A percentile compares a stretch with the other conserved stretches of the same genome.
phyloP scores from a whole-genome alignment of 2,329 filamentous ascomycete species.

The Talaromyces sp. region DNA sequence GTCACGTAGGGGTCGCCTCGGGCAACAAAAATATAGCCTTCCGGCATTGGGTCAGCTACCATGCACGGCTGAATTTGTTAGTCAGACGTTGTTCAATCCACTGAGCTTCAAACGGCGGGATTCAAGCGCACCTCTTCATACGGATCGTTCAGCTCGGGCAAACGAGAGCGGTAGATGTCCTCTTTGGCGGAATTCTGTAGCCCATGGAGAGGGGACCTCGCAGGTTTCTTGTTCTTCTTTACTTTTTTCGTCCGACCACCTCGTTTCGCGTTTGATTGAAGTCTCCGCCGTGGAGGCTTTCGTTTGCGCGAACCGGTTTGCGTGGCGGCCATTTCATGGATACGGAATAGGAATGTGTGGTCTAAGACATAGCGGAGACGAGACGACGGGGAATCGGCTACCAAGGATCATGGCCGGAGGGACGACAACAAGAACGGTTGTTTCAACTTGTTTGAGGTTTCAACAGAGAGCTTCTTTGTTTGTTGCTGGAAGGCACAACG shows the following conservation, averaged over 20 bases:
- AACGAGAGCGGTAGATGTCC: conserved; percentile 4
- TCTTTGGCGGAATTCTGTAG: conserved; percentile 2
- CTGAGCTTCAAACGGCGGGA: neutral
- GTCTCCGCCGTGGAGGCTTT: neutral
- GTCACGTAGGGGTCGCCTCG: conserved; percentile 42
- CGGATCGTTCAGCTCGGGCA: conserved; percentile 21
- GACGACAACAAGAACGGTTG: neutral
- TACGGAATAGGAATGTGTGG: no score
- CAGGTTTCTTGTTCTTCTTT: neutral
- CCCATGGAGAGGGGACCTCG: conserved; percentile 1
- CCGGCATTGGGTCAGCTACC: conserved; percentile 22
- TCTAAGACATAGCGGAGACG: neutral
- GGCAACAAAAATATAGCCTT: conserved; percentile 36
- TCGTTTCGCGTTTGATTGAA: neutral
- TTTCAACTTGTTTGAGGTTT: neutral
- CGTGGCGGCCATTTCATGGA: neutral
- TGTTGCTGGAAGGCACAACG: neutral
- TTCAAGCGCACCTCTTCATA: conserved; percentile 22
- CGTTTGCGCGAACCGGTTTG: neutral
- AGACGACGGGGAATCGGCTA: neutral
- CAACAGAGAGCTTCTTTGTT: neutral
- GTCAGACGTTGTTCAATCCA: neutral
- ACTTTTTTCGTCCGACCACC: neutral
- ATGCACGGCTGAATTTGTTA: conserved; percentile 25
- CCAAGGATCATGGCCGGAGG: neutral